Evolutionary conservation across 148 eudicot genomes (phyloP).

Genomic region (Rhododendron williamsianum): DNA sequence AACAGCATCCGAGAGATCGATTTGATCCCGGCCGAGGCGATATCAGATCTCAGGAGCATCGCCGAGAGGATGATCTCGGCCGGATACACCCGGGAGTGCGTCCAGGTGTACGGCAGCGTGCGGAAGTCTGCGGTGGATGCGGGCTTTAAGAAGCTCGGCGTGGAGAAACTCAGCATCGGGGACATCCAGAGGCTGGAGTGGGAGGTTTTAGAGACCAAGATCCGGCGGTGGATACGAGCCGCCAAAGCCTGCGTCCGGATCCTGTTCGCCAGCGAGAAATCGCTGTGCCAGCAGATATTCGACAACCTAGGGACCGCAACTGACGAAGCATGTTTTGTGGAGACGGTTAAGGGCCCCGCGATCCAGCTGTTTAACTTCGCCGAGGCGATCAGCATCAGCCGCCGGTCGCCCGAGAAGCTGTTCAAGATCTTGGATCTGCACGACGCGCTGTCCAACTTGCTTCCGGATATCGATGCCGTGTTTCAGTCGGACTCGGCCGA

Average conservation of each 20-base stretch:
- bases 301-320: slow-evolving; percentile 29
- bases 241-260: slow-evolving; percentile 64
- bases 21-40: slow-evolving; percentile 44
- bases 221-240: slow-evolving; percentile 71
- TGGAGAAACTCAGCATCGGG: slow-evolving; percentile 65
- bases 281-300: slow-evolving; percentile 55
- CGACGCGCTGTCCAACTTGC: slow-evolving; percentile 58
- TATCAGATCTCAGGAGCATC: slow-evolving; percentile 52
- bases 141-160: slow-evolving; percentile 49
- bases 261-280: slow-evolving; percentile 63
- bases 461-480: slow-evolving; percentile 66
- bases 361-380: slow-evolving; percentile 67
- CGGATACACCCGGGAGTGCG: slow-evolving; percentile 66
- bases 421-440: slow-evolving; percentile 82
- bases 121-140: slow-evolving; percentile 58
- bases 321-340: slow-evolving; percentile 63
- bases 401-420: slow-evolving; percentile 82
- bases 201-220: slow-evolving; percentile 66
- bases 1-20: slow-evolving; percentile 63
- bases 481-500: slow-evolving; percentile 60
- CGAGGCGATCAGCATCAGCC: slow-evolving; percentile 64
- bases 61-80: slow-evolving; percentile 73
- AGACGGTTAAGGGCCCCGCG: slow-evolving; percentile 69
- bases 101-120: slow-evolving; percentile 74
- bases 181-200: slow-evolving; percentile 58